These are phyloP conservation scores for Przewalskia tangutica DNA, from an alignment of 257 asterid species.

Conservation along the genomic window DNA sequence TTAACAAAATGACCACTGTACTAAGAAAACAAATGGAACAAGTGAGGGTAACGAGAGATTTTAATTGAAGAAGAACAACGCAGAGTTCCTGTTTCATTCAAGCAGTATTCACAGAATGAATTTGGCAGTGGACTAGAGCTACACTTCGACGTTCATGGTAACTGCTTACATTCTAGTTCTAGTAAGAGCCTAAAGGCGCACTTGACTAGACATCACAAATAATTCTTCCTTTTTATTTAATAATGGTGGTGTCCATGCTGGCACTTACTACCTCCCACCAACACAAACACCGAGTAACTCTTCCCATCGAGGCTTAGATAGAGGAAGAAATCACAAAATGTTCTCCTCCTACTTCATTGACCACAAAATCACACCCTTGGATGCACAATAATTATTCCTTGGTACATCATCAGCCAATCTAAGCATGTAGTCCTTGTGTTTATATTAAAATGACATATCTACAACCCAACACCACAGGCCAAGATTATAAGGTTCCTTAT, in stretches of 20 bases:
- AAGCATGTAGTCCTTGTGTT: background rate
- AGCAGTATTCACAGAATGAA: background rate
- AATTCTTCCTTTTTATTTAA: too few species aligned
- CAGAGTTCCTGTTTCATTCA: background rate
- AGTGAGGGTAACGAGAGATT: background rate
- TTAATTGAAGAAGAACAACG: background rate
- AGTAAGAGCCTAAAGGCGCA: background rate
- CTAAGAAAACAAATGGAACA: background rate
- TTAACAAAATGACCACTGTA: background rate
- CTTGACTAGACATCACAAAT: background rate
- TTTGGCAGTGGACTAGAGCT: background rate
- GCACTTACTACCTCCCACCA: too few species aligned
- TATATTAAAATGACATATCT: background rate
- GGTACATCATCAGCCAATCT: background rate
- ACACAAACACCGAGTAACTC: too few species aligned
- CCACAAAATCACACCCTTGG: too few species aligned
- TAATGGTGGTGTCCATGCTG: too few species aligned
- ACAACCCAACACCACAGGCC: background rate
- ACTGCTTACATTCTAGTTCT: background rate
- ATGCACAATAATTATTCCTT: background rate
- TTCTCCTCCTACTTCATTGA: too few species aligned
- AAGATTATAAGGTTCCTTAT: background rate
- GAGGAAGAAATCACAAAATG: too few species aligned
- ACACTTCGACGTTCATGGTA: background rate
- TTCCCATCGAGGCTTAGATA: too few species aligned